Evolutionary conservation across 1,284 basidiomycete genomes (phyloP).

Genomic region (Boletellus sp.): DNA sequence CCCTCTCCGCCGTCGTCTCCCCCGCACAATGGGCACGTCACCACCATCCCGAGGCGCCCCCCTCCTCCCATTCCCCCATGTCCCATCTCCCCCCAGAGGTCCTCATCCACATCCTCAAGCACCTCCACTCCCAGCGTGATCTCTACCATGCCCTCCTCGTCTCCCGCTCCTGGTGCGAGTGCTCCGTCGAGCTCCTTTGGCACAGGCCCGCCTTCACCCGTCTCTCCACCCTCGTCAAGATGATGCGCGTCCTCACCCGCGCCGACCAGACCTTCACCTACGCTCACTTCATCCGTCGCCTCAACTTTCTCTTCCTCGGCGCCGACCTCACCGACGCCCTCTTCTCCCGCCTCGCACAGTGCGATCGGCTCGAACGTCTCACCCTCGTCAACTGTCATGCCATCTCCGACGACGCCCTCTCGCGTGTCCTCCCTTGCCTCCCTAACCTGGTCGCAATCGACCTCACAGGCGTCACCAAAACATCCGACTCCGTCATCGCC

Average conservation of each 20-base stretch:
- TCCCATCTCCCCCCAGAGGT: slow-evolving; percentile 82
- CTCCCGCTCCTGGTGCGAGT: slow-evolving; percentile 92
- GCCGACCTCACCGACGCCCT: slow-evolving; percentile 76
- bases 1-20: slow-evolving; percentile 43
- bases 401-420: slow-evolving; percentile 69
- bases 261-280: slow-evolving; percentile 83
- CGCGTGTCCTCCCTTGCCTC: slow-evolving; percentile 66
- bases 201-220: slow-evolving; percentile 81
- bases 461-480: slow-evolving; percentile 70
- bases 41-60: slow-evolving; percentile 28
- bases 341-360: slow-evolving; percentile 71
- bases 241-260: slow-evolving; percentile 64
- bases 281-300: slow-evolving; percentile 81
- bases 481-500: slow-evolving; percentile 69
- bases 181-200: slow-evolving; percentile 94
- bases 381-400: slow-evolving; percentile 83
- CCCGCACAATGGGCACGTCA: slow-evolving; percentile 65
- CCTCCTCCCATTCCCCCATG: slow-evolving; percentile 43
- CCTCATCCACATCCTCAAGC: slow-evolving; percentile 88
- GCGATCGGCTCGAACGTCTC: slow-evolving; percentile 85
- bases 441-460: slow-evolving; percentile 87
- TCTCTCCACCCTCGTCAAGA: slow-evolving; percentile 71
- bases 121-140: slow-evolving; percentile 73
- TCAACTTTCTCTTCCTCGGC: slow-evolving; percentile 83
- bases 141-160: slow-evolving; percentile 79